Base-by-base conservation (phyloP, 2,329 filamentous ascomycete genomes). In the Coleophoma crateriformis region DNA sequence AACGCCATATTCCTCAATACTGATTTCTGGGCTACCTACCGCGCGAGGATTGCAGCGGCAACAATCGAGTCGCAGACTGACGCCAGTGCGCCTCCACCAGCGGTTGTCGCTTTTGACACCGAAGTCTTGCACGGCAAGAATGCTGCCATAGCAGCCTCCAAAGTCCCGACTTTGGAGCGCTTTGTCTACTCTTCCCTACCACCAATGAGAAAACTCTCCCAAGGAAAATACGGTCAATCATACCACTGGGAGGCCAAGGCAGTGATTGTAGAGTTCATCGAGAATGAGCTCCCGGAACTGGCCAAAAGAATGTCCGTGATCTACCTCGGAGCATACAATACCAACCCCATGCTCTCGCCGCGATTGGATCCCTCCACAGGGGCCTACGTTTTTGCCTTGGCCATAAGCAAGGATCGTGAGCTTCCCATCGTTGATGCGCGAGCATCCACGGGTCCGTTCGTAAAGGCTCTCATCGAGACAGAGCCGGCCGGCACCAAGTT, bases 181-280 rank as follows among this genome's bases (percentile, higher is more conserved):
- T 75, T 0, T 50, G 60, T 79, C 6, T 74, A 68, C 2, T 80
- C 76, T 32, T 77, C 75, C 0, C 57, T 81, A 52, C 77, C 74
- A 54, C 66, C 78, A 54, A 75, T 73, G 0, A 58, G 53, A 7
- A 71, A 69, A 45, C 74, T 70, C 53, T 79, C 73, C 51, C 59
- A 62, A 0, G 77, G 76, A 0, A 64, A 59, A 37, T 70, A 70
- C 48, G 66, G 59, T 14, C 70, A 78, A 54, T 53, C 79, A 48
- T 80, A 79, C 54, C 75, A 78, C 57, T 76, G 72, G 47, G 76
- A 79, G 58, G 59, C 69, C 7, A 80, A 81, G 61, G 76, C 76
- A 1, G 74, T 76, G 39, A 59, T 76, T 14, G 76, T 76, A 27
- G 46, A 51, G 3, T 54, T 61, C 12, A 77, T 77, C 39, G 72